Evolutionary conservation across 2,329 filamentous ascomycete species (phyloP).

Genomic region (Cladophialophora psammophila): DNA sequence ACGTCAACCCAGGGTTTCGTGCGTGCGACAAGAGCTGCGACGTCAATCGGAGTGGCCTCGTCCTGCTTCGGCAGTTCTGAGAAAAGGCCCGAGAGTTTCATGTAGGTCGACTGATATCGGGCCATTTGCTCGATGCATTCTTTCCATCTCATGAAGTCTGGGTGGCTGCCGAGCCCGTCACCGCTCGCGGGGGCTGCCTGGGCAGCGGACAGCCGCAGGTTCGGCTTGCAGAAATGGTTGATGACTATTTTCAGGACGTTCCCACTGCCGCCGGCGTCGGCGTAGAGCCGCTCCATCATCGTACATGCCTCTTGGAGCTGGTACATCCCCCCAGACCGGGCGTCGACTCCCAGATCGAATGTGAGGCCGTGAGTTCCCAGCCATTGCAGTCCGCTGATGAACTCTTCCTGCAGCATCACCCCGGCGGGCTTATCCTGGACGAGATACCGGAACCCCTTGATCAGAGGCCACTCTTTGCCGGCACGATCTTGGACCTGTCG

Average conservation of each 20-base stretch:
- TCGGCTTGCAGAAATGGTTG: constrained; percentile 90
- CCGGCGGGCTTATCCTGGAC: constrained; percentile 77
- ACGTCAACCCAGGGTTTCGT: constrained; percentile 75
- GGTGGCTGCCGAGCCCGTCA: constrained; percentile 47
- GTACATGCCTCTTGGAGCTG: constrained; percentile 75
- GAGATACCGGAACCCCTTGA: constrained; percentile 83
- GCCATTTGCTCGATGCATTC: constrained; percentile 72
- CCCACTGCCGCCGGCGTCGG: constrained; percentile 45
- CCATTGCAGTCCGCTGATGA: constrained; percentile 71
- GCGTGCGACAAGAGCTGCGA: constrained; percentile 66
- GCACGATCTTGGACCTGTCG: constrained; percentile 61
- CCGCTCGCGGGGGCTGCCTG: constrained; percentile 29
- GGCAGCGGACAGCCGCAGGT: constrained; percentile 63
- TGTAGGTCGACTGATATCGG: constrained; percentile 71
- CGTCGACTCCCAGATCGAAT: constrained; percentile 87
- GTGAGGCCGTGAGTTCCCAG: constrained; percentile 69
- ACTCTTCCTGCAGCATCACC: constrained; percentile 67
- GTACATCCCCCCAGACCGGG: constrained; percentile 74
- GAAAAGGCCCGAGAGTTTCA: constrained; percentile 91
- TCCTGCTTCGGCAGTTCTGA: constrained; percentile 71
- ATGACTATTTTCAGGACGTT: constrained; percentile 72
- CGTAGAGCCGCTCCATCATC: constrained; percentile 73
- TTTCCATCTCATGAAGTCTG: constrained; percentile 73
- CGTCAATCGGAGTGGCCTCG: constrained; percentile 45
- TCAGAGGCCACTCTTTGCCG: constrained; percentile 65